Conservation (phyloP, 2,329 filamentous ascomycete species). For the Alternaria sp. region DNA sequence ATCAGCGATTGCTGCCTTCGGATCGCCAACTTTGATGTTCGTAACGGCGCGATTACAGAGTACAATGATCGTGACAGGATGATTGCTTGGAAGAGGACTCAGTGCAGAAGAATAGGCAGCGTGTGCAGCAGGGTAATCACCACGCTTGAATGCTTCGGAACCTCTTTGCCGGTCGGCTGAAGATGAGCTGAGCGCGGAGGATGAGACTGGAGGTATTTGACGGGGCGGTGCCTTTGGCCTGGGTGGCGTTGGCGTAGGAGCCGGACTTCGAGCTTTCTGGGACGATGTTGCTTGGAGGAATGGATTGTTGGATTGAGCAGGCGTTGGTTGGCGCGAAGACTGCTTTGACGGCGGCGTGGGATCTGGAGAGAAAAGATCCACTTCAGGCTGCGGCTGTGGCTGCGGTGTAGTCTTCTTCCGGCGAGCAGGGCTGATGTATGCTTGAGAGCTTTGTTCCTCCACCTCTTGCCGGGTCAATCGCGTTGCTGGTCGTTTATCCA, state of each 20-base stretch:
- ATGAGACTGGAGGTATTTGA: slow-evolving; percentile 70
- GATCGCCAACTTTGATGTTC: slow-evolving; percentile 87
- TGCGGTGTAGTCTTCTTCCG: slow-evolving; percentile 71
- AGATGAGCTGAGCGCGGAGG: slow-evolving; percentile 74
- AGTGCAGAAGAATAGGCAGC: slow-evolving; percentile 81
- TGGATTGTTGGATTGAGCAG: slow-evolving; percentile 48
- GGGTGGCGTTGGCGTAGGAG: slow-evolving; percentile 50
- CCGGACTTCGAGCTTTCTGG: slow-evolving; percentile 42
- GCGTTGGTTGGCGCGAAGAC: slow-evolving; percentile 40
- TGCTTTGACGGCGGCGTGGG: slow-evolving; percentile 28
- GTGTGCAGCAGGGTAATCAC: slow-evolving; percentile 89
- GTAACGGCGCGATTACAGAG: slow-evolving; percentile 91
- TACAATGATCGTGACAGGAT: slow-evolving; percentile 87
- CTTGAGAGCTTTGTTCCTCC: slow-evolving; percentile 81
- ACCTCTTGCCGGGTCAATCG: slow-evolving; percentile 74
- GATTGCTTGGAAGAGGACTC: slow-evolving; percentile 72
- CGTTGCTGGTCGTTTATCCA: slow-evolving; percentile 55
- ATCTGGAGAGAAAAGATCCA: slow-evolving; percentile 66
- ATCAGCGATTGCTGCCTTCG: slow-evolving; percentile 84
- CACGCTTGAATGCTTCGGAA: slow-evolving; percentile 89
- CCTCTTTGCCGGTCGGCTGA: slow-evolving; percentile 80
- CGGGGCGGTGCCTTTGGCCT: slow-evolving; percentile 60
- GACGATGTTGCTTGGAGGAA: slow-evolving; percentile 42
- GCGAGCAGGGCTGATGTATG: slow-evolving; percentile 85
- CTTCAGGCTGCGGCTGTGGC: slow-evolving; percentile 51